Conservation (phyloP, 345 rosid genomes). For the Linum usitatissimum region DNA sequence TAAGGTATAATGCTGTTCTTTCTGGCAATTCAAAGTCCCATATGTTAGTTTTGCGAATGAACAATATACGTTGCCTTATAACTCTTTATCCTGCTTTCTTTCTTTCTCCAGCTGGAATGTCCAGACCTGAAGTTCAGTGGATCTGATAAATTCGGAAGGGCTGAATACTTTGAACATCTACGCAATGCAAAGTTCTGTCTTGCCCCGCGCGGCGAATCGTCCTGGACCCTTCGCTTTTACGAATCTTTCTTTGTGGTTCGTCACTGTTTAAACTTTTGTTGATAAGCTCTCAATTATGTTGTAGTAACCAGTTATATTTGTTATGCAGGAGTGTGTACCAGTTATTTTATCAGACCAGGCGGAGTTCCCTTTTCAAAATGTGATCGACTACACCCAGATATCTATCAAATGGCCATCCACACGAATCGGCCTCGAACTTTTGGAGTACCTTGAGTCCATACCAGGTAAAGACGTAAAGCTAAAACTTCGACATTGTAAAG, state of each 20-base stretch:
- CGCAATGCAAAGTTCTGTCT: constrained; percentile 90
- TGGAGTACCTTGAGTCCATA: constrained; percentile 79
- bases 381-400: constrained; percentile 59
- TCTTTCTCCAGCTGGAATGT: constrained; percentile 59
- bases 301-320: neutral
- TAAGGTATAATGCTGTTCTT: constrained; percentile 38
- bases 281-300: neutral
- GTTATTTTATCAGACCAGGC: constrained; percentile 82
- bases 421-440: constrained; percentile 58
- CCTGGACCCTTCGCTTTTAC: constrained; percentile 95
- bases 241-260: constrained; percentile 90
- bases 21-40: neutral
- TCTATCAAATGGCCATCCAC: constrained; percentile 96
- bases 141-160: constrained; percentile 61
- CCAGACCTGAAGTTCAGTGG: constrained; percentile 93
- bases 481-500: neutral
- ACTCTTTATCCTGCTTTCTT: neutral
- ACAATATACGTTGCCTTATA: neutral
- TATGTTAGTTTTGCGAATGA: too few relatives aligned
- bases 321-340: constrained; percentile 83
- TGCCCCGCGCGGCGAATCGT: constrained; percentile 95
- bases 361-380: constrained; percentile 90
- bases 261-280: constrained; percentile 25
- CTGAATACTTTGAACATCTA: constrained; percentile 82
- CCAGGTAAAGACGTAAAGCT: constrained; percentile 24